These are phyloP conservation scores for Cyberlindnera euphorbiiphila DNA, from an alignment of 805 yeast genomes.

Conservation along the genomic window DNA sequence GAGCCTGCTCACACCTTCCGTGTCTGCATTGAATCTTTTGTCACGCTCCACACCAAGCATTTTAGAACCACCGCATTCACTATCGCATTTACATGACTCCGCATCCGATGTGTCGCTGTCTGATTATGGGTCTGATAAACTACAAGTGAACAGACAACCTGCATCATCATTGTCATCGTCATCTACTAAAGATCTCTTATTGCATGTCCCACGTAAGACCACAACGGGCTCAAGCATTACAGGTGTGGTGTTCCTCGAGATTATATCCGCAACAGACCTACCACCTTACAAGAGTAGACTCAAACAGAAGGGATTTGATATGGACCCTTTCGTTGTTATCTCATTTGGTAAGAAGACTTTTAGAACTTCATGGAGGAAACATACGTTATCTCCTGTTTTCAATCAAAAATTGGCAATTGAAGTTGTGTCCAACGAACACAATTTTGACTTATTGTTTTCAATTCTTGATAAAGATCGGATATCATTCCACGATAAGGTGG, in stretches of 20 bases:
- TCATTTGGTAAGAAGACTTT: slow-evolving; percentile 86
- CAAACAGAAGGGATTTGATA: slow-evolving; percentile 70
- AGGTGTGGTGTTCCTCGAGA: slow-evolving; percentile 78
- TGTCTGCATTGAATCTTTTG: slow-evolving; percentile 1
- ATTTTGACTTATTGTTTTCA: slow-evolving; percentile 63
- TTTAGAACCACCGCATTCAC: not conserved
- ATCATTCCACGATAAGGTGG: slow-evolving; percentile 81
- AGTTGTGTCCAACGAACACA: slow-evolving; percentile 58
- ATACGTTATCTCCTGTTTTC: slow-evolving; percentile 76
- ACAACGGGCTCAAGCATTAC: slow-evolving; percentile 1
- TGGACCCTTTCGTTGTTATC: slow-evolving; percentile 95
- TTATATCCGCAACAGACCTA: slow-evolving; percentile 66
- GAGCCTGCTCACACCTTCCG: not conserved
- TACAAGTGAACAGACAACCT: no score
- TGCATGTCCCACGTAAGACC: not conserved
- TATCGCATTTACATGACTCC: slow-evolving; percentile 7
- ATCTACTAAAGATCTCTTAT: not conserved
- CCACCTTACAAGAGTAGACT: slow-evolving; percentile 70
- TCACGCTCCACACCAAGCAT: not conserved
- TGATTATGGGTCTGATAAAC: slow-evolving; percentile 1
- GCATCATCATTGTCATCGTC: not conserved
- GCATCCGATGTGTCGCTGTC: slow-evolving; percentile 5
- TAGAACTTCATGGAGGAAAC: slow-evolving; percentile 80
- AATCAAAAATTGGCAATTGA: slow-evolving; percentile 81
- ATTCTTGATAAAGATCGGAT: slow-evolving; percentile 83